Percentiles rank a stretch among this genome's conserved stretches.
phyloP scores from a whole-genome alignment of 192 early-diverging fungal species.

The Backusella australiensis region DNA sequence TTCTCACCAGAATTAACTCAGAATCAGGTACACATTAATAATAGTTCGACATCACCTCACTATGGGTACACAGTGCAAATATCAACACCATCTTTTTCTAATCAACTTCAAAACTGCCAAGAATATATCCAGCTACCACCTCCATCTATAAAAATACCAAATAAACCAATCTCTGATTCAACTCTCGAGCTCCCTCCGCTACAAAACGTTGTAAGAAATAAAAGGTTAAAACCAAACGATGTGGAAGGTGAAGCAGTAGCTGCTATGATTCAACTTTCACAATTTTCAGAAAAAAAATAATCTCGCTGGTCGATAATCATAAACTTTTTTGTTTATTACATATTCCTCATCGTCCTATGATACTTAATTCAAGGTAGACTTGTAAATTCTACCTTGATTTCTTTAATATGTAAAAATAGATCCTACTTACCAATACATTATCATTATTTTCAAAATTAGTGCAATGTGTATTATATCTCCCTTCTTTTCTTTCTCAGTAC shows the following conservation, averaged over 20 bases:
- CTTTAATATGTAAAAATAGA: background rate
- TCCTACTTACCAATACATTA: background rate
- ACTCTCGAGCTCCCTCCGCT: background rate
- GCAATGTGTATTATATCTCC: background rate
- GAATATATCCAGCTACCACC: background rate
- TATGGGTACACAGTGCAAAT: background rate
- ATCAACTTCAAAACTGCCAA: background rate
- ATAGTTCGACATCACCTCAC: background rate
- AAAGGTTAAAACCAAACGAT: background rate
- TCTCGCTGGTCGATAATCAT: background rate
- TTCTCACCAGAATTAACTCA: background rate
- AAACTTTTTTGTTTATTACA: background rate
- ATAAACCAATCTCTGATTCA: background rate
- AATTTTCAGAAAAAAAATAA: background rate
- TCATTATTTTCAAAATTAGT: background rate
- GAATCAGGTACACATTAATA: background rate
- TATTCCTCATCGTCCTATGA: background rate
- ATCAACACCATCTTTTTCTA: background rate
- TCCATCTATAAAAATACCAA: background rate
- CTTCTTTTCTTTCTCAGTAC: background rate
- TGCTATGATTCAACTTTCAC: slow-evolving; percentile 16
- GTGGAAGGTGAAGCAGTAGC: background rate
- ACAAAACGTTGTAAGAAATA: background rate
- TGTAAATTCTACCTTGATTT: background rate
- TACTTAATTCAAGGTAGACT: too few species aligned